phyloP scores from a whole-genome alignment of 31 red algal genomes.

The Asparagopsis taxiformis region DNA sequence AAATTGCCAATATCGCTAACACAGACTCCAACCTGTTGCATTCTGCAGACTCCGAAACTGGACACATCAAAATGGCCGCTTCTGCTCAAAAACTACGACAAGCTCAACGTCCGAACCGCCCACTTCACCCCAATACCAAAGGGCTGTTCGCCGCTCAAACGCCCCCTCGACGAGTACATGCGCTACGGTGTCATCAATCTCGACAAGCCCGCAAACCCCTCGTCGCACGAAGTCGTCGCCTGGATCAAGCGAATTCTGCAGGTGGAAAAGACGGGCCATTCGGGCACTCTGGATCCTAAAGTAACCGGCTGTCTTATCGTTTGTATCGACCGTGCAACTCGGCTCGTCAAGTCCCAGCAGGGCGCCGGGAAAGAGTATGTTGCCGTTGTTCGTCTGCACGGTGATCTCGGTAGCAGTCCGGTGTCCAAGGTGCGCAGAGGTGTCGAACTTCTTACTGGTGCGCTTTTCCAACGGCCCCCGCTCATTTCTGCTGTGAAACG shows the following conservation, averaged over 20 bases:
- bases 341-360: constrained; percentile 98
- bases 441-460: constrained; percentile 93
- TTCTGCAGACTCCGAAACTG: constrained; percentile 62
- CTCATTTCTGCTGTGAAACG: constrained; percentile 98
- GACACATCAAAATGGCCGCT: constrained; percentile 95
- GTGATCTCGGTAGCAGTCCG: constrained; percentile 65
- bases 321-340: constrained; percentile 96
- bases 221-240: constrained; percentile 97
- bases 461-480: constrained; percentile 95
- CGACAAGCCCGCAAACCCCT: constrained; percentile 98
- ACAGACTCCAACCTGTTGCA: too few species aligned
- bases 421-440: constrained; percentile 67
- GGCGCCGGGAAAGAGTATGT: constrained; percentile 98
- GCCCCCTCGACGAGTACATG: constrained; percentile 84
- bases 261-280: constrained; percentile 98
- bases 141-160: constrained; percentile 85
- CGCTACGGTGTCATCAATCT: constrained; percentile 98
- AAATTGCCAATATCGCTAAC: background rate
- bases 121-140: constrained; percentile 95
- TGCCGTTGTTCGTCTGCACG: constrained; percentile 86
- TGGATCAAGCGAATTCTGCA: constrained; percentile 98
- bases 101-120: constrained; percentile 86
- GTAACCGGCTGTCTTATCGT: constrained; percentile 98
- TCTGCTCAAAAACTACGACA: constrained; percentile 96
- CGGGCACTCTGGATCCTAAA: constrained; percentile 98